Evolutionary conservation across 352 stramenopile genomes (phyloP).

Genomic region (Globisporangium camurandrum): DNA sequence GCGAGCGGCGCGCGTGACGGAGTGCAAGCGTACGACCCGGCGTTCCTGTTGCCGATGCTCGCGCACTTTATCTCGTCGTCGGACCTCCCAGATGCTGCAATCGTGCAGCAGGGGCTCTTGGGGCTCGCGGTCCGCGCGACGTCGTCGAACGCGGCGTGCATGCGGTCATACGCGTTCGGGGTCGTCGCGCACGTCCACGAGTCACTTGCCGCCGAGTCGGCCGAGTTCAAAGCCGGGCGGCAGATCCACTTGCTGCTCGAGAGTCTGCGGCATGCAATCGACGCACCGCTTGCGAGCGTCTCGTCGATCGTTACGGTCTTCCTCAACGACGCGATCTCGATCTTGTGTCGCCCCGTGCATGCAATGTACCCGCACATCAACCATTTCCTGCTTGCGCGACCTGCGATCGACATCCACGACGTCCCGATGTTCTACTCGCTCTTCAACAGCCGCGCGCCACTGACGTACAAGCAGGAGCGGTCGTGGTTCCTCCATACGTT

Average conservation of each 20-base stretch:
- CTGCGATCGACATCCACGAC: conserved; percentile 66
- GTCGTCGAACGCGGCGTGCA: conserved; percentile 44
- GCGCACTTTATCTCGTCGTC: conserved; percentile 71
- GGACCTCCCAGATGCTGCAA: conserved; percentile 35
- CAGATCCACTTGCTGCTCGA: conserved; percentile 80
- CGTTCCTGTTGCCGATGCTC: conserved; percentile 71
- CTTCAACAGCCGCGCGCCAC: conserved; percentile 68
- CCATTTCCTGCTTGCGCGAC: conserved; percentile 75
- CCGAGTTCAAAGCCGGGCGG: conserved; percentile 62
- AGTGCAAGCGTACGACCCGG: conserved; percentile 77
- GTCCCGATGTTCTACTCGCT: conserved; percentile 87
- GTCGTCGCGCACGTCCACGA: conserved; percentile 77
- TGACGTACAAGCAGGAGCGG: conserved; percentile 75
- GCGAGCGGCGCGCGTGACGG: not conserved
- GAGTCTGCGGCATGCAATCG: conserved; percentile 58
- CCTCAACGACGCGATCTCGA: conserved; percentile 67
- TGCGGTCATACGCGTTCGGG: conserved; percentile 62
- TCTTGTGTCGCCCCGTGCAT: conserved; percentile 58
- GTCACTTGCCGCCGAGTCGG: conserved; percentile 41
- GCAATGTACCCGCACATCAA: conserved; percentile 76
- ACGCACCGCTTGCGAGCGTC: conserved; percentile 41
- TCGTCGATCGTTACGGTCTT: conserved; percentile 78
- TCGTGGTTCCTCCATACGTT: conserved; percentile 78
- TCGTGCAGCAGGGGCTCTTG: conserved; percentile 69
- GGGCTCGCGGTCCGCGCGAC: conserved; percentile 62